A percentile compares a stretch with the other conserved stretches of the same genome.
phyloP scores from a whole-genome alignment of 2,329 filamentous ascomycete genomes.

The Botrytis tulipae region DNA sequence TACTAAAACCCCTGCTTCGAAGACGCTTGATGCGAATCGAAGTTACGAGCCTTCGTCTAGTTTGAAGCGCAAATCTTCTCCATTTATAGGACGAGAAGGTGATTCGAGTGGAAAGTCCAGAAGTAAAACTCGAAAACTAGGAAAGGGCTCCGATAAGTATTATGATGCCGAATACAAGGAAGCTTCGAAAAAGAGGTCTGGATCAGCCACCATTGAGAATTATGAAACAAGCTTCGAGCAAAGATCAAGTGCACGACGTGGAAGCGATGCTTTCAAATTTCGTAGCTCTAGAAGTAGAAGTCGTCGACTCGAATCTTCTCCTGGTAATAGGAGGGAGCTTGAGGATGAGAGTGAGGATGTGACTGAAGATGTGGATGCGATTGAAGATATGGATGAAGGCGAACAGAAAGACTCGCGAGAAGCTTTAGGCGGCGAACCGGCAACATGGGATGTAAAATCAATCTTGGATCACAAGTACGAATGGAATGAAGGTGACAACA shows the following conservation, averaged over 20 bases:
- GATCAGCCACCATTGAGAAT: not conserved
- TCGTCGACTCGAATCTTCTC: not conserved
- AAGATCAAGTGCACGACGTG: not conserved
- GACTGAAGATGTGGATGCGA: not conserved
- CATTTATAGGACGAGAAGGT: not conserved
- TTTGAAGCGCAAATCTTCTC: slow-evolving; percentile 10
- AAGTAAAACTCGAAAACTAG: slow-evolving; percentile 5
- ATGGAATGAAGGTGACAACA: slow-evolving; percentile 5
- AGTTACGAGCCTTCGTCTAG: not conserved
- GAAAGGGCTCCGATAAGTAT: not conserved
- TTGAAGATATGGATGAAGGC: not conserved
- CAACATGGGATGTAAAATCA: slow-evolving; percentile 26
- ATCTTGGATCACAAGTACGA: slow-evolving; percentile 29
- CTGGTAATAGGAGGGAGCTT: not conserved
- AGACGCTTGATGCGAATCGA: not conserved
- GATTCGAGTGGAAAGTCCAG: not conserved
- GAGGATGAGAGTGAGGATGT: not conserved
- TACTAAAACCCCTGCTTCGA: not conserved
- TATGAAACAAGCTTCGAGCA: not conserved
- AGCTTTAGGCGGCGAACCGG: slow-evolving; percentile 8
- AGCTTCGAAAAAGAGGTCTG: not conserved
- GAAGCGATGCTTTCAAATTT: slow-evolving; percentile 3
- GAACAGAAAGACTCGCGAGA: slow-evolving; percentile 17
- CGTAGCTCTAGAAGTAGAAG: slow-evolving; percentile 11
- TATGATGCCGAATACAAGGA: slow-evolving; percentile 3